These are phyloP conservation scores for Oryza glumipatula DNA, from an alignment of 176 grass and related monocot genomes.

Conservation along the genomic window DNA sequence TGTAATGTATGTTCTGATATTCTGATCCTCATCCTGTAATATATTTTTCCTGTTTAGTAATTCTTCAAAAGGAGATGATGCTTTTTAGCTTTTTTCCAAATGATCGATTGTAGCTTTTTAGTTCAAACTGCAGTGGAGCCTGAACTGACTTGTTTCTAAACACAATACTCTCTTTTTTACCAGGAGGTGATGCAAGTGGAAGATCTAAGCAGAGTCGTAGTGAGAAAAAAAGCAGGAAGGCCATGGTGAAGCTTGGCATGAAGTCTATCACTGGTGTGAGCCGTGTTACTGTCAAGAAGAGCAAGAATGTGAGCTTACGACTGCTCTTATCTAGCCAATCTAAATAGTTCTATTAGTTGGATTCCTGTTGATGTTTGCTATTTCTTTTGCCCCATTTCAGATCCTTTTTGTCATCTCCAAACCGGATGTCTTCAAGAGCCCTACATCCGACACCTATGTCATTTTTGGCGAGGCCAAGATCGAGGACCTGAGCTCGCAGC, in stretches of 20 bases:
- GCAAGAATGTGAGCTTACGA: slow-evolving; percentile 67
- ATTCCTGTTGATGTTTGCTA: background rate
- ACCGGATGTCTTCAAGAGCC: slow-evolving; percentile 83
- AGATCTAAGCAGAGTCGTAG: slow-evolving; percentile 80
- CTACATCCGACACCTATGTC: slow-evolving; percentile 67
- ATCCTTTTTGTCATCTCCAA: slow-evolving; percentile 76
- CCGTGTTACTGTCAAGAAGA: slow-evolving; percentile 81
- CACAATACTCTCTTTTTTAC: background rate
- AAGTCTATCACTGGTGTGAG: slow-evolving; percentile 76
- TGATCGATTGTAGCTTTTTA: background rate
- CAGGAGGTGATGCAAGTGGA: slow-evolving; percentile 66
- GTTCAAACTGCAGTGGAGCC: background rate
- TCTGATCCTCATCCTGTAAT: background rate
- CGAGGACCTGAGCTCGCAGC: slow-evolving; percentile 63
- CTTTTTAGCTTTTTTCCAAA: background rate
- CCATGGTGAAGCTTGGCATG: slow-evolving; percentile 84
- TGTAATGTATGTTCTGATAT: background rate
- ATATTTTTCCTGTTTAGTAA: background rate
- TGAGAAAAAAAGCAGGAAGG: slow-evolving; percentile 87
- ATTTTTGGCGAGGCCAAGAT: slow-evolving; percentile 82
- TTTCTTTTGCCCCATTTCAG: slow-evolving; percentile 18
- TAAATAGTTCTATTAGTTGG: background rate
- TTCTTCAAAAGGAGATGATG: background rate
- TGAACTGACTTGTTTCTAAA: background rate
- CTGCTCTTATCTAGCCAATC: background rate